Evolutionary conservation across 129 eudicot genomes (phyloP).

Genomic region (Ambrosia trifida): DNA sequence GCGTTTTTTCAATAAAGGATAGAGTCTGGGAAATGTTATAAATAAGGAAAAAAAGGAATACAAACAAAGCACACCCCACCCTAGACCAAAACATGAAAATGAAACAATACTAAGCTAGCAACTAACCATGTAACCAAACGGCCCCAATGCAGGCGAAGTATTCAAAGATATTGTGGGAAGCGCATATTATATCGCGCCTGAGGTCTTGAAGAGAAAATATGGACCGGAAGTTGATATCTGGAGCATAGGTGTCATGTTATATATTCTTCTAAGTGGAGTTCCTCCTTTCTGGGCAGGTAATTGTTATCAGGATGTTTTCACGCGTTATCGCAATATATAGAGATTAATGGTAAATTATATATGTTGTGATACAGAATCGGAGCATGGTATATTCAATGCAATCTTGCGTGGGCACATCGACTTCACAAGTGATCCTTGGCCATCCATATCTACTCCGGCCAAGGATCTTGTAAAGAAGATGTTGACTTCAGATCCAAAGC

Average conservation of each 20-base stretch:
- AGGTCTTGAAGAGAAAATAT: constrained; percentile 84
- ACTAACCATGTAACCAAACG: no score
- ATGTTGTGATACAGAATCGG: constrained; percentile 57
- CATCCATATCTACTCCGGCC: constrained; percentile 64
- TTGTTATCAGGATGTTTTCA: not conserved
- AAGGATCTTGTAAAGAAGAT: constrained; percentile 80
- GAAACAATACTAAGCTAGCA: no score
- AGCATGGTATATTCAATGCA: constrained; percentile 81
- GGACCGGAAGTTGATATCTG: constrained; percentile 96
- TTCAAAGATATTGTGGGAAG: constrained; percentile 90
- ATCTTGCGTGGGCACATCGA: constrained; percentile 70
- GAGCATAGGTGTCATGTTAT: constrained; percentile 90
- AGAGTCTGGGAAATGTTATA: no score
- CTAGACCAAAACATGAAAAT: no score
- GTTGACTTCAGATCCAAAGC: constrained; percentile 77
- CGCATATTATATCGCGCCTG: constrained; percentile 91
- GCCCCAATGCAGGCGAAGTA: constrained; percentile 54
- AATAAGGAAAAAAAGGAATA: no score
- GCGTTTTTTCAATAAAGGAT: not conserved
- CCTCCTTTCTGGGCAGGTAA: constrained; percentile 98
- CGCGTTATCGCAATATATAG: no score
- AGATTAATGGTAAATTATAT: not conserved
- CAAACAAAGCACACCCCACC: no score
- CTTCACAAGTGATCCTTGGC: constrained; percentile 78
- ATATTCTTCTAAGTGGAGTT: constrained; percentile 83